Evolutionary conservation across 1,284 basidiomycete genomes (phyloP).

Genomic region (Kalmanozyma brasiliensis): DNA sequence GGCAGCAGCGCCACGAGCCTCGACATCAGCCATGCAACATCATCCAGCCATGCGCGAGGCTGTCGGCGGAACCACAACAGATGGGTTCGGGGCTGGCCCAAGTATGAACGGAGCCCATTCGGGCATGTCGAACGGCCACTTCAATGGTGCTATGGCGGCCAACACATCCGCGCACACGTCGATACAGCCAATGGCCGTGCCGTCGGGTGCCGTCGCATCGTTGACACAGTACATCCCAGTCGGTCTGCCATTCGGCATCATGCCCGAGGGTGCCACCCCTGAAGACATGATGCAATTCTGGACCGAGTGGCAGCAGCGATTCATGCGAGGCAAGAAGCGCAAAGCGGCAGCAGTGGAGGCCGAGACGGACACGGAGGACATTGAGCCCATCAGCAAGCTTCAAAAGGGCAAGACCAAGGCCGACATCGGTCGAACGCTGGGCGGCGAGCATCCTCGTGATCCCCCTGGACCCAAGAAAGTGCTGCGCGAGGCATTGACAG

Average conservation of each 20-base stretch:
- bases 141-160: slow-evolving; percentile 6
- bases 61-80: slow-evolving; percentile 38
- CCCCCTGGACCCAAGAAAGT: slow-evolving; percentile 72
- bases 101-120: slow-evolving; percentile 24
- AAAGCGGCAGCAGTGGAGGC: slow-evolving; percentile 30
- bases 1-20: slow-evolving; percentile 2
- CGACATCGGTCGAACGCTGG: slow-evolving; percentile 73
- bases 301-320: slow-evolving; percentile 46
- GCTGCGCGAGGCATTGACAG: slow-evolving; percentile 67
- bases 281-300: slow-evolving; percentile 52
- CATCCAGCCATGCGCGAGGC: slow-evolving; percentile 42
- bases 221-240: slow-evolving; percentile 38
- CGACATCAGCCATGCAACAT: slow-evolving; percentile 11
- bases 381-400: slow-evolving; percentile 45
- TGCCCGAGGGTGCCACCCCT: slow-evolving; percentile 40
- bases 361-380: slow-evolving; percentile 35
- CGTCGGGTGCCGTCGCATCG: slow-evolving; percentile 17
- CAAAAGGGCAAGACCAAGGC: slow-evolving; percentile 37
- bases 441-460: slow-evolving; percentile 76
- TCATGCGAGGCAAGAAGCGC: slow-evolving; percentile 46
- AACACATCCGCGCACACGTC: slow-evolving; percentile 1
- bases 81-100: slow-evolving; percentile 24
- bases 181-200: slow-evolving; percentile 11
- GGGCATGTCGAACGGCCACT: slow-evolving; percentile 16
- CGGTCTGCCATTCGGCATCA: slow-evolving; percentile 44